Conservation (phyloP, 1,284 basidiomycete genomes). For the Ganoderma leucocontextum region DNA sequence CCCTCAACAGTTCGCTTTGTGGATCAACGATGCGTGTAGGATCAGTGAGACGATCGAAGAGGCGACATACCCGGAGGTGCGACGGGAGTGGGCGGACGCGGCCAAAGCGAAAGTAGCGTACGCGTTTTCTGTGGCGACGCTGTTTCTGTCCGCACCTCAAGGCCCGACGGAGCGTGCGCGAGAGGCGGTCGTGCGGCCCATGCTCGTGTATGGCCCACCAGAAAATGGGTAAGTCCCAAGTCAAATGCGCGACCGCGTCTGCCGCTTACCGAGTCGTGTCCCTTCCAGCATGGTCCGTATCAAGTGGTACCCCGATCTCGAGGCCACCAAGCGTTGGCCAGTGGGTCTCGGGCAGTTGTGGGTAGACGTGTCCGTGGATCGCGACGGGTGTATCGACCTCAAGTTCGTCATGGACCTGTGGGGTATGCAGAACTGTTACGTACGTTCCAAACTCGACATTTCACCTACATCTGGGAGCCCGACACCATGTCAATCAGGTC, state of each 20-base stretch:
- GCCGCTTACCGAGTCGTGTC: not conserved
- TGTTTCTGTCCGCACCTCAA: constrained; percentile 9
- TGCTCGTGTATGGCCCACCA: not conserved
- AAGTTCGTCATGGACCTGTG: constrained; percentile 13
- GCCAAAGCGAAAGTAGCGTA: not conserved
- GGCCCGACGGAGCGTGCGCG: constrained; percentile 5
- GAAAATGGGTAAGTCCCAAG: not conserved
- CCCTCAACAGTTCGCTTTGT: constrained; percentile 12
- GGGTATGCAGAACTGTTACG: constrained; percentile 33
- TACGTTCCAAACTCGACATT: constrained; percentile 1
- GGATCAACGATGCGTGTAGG: constrained; percentile 1
- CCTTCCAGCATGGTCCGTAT: constrained; percentile 17
- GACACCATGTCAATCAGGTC: constrained; percentile 10
- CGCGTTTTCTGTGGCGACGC: not conserved
- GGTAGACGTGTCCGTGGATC: constrained; percentile 17
- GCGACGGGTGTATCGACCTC: constrained; percentile 23
- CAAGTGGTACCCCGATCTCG: constrained; percentile 26
- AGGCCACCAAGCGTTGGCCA: constrained; percentile 19
- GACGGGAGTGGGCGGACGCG: not conserved
- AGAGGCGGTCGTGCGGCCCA: not conserved
- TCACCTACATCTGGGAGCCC: not conserved
- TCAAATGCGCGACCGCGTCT: not conserved
- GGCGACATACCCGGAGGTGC: not conserved
- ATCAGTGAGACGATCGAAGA: not conserved
- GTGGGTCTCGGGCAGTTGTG: constrained; percentile 16